Conservation (phyloP, 2,329 filamentous ascomycete genomes). For the Teratosphaeria viscida region DNA sequence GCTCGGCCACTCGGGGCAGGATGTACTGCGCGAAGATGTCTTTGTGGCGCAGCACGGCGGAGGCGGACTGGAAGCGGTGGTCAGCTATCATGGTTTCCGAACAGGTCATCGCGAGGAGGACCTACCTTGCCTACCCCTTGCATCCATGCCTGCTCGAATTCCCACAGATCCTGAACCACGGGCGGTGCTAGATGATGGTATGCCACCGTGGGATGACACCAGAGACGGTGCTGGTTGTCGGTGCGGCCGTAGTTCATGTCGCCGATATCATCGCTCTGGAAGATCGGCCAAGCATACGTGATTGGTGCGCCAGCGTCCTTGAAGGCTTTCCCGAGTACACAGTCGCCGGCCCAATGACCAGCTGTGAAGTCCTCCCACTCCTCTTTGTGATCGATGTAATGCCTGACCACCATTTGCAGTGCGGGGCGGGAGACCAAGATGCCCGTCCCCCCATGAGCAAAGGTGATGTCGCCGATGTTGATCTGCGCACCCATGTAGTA, state of each 20-base stretch:
- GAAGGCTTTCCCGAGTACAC: conserved; percentile 12
- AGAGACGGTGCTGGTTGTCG: conserved; percentile 6
- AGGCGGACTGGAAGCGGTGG: neutral
- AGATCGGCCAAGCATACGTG: conserved; percentile 18
- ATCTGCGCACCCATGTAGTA: conserved; percentile 38
- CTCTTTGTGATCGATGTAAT: conserved; percentile 30
- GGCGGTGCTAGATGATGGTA: conserved; percentile 16
- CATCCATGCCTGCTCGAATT: conserved; percentile 20
- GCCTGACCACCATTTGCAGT: conserved; percentile 34
- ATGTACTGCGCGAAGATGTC: neutral
- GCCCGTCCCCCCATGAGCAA: conserved; percentile 45
- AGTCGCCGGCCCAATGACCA: conserved; percentile 16
- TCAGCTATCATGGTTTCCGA: neutral
- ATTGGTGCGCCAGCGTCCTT: conserved; percentile 12
- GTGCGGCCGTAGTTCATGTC: conserved; percentile 25
- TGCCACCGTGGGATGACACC: conserved; percentile 21
- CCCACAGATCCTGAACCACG: conserved; percentile 16
- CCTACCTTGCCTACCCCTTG: neutral
- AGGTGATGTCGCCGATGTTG: conserved; percentile 25
- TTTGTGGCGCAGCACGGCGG: neutral
- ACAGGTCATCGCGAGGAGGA: no score
- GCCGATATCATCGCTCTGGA: conserved; percentile 28
- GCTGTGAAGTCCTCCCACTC: conserved; percentile 25
- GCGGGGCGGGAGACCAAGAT: conserved; percentile 43
- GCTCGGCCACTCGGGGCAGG: neutral